A percentile compares a stretch with the other conserved stretches of the same genome.
These are phyloP conservation scores for Pseudogymnoascus sp. DNA, from an alignment of 2,329 filamentous ascomycete genomes.

Conservation along the genomic window DNA sequence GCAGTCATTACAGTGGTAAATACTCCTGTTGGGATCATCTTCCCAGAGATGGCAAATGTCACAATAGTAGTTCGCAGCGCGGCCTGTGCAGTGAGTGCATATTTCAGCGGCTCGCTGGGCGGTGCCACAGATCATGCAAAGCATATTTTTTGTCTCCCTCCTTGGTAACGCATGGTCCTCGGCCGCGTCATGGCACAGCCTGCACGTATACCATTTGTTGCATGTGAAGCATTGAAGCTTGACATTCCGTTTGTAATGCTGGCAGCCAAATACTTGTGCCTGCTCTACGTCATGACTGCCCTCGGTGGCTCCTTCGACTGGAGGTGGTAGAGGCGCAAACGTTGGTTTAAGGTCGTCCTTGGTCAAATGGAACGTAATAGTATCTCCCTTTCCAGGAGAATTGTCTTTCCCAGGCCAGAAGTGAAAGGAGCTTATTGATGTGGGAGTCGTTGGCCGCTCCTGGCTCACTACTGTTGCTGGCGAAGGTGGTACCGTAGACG, in stretches of 20 bases:
- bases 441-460: constrained; percentile 36
- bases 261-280: constrained; percentile 59
- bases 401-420: constrained; percentile 39
- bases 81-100: constrained; percentile 68
- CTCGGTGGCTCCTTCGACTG: constrained; percentile 23
- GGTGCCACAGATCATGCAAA: constrained; percentile 90
- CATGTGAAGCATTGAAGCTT: constrained; percentile 91
- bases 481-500: constrained; percentile 18
- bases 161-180: constrained; percentile 75
- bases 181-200: constrained; percentile 81
- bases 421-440: constrained; percentile 46
- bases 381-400: constrained; percentile 16
- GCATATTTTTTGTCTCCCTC: constrained; percentile 84
- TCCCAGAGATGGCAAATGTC: constrained; percentile 95
- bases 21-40: constrained; percentile 79
- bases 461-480: constrained; percentile 25
- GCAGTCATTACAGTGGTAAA: constrained; percentile 94
- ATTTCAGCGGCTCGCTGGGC: constrained; percentile 73
- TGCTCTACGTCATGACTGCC: constrained; percentile 16
- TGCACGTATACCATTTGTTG: constrained; percentile 86
- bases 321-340: constrained; percentile 45
- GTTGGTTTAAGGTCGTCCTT: constrained; percentile 59
- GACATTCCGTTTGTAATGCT: constrained; percentile 91
- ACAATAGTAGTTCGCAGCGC: constrained; percentile 85
- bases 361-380: constrained; percentile 40